phyloP scores from a whole-genome alignment of 2,329 filamentous ascomycete genomes.

The Exophiala mesophila region DNA sequence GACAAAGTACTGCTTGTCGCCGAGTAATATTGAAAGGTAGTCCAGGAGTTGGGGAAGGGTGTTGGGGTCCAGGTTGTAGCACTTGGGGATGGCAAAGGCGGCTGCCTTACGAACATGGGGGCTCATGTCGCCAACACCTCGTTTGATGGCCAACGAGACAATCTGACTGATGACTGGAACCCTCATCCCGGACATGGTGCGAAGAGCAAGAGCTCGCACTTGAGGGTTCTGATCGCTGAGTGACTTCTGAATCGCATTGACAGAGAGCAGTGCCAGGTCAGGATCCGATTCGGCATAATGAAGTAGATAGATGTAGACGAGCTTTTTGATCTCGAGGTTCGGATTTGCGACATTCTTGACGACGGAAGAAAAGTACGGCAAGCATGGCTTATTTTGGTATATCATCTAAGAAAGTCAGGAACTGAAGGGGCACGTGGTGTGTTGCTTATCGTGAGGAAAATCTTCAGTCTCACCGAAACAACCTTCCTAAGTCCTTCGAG shows the following conservation, averaged over 20 bases:
- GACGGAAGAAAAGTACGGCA: constrained; percentile 93
- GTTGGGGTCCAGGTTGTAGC: constrained; percentile 81
- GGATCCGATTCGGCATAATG: constrained; percentile 95
- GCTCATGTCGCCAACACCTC: constrained; percentile 89
- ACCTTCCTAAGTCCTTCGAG: constrained; percentile 86
- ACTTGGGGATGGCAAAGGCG: constrained; percentile 91
- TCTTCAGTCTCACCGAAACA: constrained; percentile 60
- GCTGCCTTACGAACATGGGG: constrained; percentile 89
- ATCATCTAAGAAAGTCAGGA: constrained; percentile 64
- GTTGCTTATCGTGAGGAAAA: no score
- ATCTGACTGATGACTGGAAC: constrained; percentile 98
- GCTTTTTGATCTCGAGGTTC: constrained; percentile 91
- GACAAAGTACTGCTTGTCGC: constrained; percentile 95
- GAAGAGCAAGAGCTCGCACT: constrained; percentile 82
- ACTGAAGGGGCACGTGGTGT: constrained; percentile 7
- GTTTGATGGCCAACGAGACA: constrained; percentile 91
- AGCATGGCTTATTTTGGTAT: constrained; percentile 81
- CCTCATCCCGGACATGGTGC: constrained; percentile 95
- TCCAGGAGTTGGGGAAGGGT: constrained; percentile 82
- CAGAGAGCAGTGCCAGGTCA: constrained; percentile 88
- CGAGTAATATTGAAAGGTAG: constrained; percentile 70
- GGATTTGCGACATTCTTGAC: constrained; percentile 97
- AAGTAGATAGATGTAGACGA: constrained; percentile 97
- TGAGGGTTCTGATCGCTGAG: constrained; percentile 88
- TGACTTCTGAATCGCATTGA: constrained; percentile 98